These are phyloP conservation scores for Eutypella sp. DNA, from an alignment of 2,329 filamentous ascomycete genomes.

Conservation along the genomic window DNA sequence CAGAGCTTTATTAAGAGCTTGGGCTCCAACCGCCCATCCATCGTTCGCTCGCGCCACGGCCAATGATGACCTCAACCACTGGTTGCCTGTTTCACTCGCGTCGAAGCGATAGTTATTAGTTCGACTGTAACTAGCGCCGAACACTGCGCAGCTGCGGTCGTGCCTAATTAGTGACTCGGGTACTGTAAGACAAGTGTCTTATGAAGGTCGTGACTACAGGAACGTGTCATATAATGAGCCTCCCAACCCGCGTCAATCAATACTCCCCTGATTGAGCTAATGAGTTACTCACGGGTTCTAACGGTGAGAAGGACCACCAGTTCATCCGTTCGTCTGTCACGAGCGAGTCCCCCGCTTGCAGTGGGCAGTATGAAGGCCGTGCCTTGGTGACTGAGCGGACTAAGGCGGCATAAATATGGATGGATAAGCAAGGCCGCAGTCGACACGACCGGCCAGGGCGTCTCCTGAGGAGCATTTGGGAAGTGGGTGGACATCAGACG, in stretches of 20 bases:
- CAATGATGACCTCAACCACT: background rate
- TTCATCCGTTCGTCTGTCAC: too few relatives aligned
- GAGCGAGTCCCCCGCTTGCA: background rate
- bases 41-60: background rate
- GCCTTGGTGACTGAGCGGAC: background rate
- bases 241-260: too few relatives aligned
- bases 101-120: background rate
- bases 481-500: too few relatives aligned
- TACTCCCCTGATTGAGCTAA: too few relatives aligned
- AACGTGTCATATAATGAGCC: background rate
- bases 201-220: background rate
- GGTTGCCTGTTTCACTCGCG: background rate
- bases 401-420: background rate
- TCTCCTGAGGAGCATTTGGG: background rate
- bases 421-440: background rate
- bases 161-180: background rate
- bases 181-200: background rate
- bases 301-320: too few relatives aligned
- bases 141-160: too few relatives aligned
- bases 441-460: background rate
- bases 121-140: too few relatives aligned
- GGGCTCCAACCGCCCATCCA: background rate
- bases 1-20: too few relatives aligned
- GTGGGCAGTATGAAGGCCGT: background rate
- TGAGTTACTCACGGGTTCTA: too few relatives aligned